These are phyloP conservation scores for Patellifolia procumbens DNA, from an alignment of 179 eudicot species.

Conservation along the genomic window DNA sequence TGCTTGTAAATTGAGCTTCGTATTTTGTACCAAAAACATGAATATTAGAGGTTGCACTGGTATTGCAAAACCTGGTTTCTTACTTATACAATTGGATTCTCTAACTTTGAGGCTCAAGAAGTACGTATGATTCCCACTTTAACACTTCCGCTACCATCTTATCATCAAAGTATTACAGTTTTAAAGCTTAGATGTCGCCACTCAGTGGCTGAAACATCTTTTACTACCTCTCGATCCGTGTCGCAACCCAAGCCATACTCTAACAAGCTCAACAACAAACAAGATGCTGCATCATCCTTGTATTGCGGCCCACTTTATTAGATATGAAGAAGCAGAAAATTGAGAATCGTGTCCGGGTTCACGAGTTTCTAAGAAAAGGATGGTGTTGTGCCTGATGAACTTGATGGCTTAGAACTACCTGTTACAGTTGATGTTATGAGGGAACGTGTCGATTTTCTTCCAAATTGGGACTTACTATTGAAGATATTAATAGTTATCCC, in stretches of 20 bases:
- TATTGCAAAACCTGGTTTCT: constrained; percentile 53
- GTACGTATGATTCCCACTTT: constrained; percentile 36
- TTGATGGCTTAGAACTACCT: constrained; percentile 92
- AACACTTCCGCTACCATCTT: constrained; percentile 33
- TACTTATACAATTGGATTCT: constrained; percentile 51
- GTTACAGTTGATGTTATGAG: constrained; percentile 94
- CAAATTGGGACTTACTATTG: constrained; percentile 75
- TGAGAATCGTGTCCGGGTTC: constrained; percentile 79
- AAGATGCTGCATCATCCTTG: constrained; percentile 53
- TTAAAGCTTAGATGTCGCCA: constrained; percentile 48
- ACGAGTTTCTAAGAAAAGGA: constrained; percentile 75
- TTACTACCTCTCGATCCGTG: constrained; percentile 33
- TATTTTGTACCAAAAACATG: too few species aligned
- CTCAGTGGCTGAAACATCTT: constrained; percentile 48
- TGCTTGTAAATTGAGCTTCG: too few species aligned
- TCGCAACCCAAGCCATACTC: constrained; percentile 40
- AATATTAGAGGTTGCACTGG: constrained; percentile 49
- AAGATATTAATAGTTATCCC: constrained; percentile 90
- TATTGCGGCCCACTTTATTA: constrained; percentile 76
- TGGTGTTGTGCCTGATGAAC: constrained; percentile 82
- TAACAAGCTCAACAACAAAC: constrained; percentile 31
- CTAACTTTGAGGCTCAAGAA: constrained; percentile 43
- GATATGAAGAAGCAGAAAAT: constrained; percentile 78
- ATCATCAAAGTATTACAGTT: constrained; percentile 36
- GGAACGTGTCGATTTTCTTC: constrained; percentile 90